A percentile compares a stretch with the other conserved stretches of the same genome.
Evolutionary conservation across 2,329 filamentous ascomycete species (phyloP).

Genomic region (Leptographium radiaticola): DNA sequence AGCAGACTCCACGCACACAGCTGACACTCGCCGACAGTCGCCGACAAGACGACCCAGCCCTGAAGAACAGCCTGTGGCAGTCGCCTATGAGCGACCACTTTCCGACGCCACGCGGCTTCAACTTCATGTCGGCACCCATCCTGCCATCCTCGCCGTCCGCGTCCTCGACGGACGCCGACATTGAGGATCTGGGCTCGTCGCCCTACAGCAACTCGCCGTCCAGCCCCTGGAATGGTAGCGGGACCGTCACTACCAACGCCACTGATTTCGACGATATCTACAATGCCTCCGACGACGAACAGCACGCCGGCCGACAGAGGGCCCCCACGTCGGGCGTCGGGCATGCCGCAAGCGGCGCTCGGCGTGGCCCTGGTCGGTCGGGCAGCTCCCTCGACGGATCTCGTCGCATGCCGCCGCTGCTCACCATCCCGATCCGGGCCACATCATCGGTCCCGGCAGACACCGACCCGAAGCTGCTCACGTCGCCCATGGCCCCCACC

Average conservation of each 20-base stretch:
- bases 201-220: constrained; percentile 12
- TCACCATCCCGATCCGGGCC: constrained; percentile 37
- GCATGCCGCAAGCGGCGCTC: constrained; percentile 19
- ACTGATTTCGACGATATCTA: constrained; percentile 81
- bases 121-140: constrained; percentile 50
- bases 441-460: constrained; percentile 19
- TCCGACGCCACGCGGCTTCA: constrained; percentile 55
- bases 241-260: constrained; percentile 45
- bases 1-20: background rate
- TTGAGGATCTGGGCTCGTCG: constrained; percentile 17
- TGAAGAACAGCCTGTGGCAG: constrained; percentile 45
- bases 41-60: constrained; percentile 17
- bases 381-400: constrained; percentile 18
- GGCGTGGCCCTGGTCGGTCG: background rate
- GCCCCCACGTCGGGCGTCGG: constrained; percentile 25
- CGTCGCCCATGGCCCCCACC: constrained; percentile 48
- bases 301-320: constrained; percentile 23
- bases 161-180: constrained; percentile 30
- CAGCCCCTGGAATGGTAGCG: constrained; percentile 44
- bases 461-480: constrained; percentile 32
- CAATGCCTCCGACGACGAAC: constrained; percentile 72
- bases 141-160: constrained; percentile 48
- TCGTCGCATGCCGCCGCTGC: constrained; percentile 28
- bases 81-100: constrained; percentile 52
- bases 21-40: constrained; percentile 21